phyloP scores from a whole-genome alignment of 441 rosid genomes.

The Kokia cookei region DNA sequence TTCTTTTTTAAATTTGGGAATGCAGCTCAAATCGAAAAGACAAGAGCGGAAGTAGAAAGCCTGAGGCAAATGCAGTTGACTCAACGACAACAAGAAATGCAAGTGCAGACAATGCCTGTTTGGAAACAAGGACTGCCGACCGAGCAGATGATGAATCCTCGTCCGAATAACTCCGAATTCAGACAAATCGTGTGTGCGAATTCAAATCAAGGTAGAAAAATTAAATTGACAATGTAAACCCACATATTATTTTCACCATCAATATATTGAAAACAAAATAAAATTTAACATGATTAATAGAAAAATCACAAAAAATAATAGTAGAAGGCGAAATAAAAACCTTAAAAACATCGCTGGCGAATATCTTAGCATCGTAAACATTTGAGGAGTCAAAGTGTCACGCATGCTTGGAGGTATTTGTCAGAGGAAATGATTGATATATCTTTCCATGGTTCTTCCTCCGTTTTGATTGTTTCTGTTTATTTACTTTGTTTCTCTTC shows the following conservation, averaged over 20 bases:
- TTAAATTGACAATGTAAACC: background rate
- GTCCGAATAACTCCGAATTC: background rate
- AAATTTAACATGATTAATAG: background rate
- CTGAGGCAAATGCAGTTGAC: constrained; percentile 16
- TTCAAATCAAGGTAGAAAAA: constrained; percentile 15
- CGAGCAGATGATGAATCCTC: constrained; percentile 1
- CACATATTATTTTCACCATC: background rate
- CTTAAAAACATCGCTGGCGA: background rate
- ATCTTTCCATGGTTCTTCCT: background rate
- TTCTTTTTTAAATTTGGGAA: background rate
- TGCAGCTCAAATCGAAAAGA: constrained; percentile 24
- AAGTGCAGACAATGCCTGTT: background rate
- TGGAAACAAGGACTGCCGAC: constrained; percentile 3
- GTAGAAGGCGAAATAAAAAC: background rate
- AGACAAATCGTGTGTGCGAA: background rate
- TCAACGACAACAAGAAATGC: background rate
- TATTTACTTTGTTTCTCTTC: background rate
- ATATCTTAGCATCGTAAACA: background rate
- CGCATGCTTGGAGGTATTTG: background rate
- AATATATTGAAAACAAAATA: background rate
- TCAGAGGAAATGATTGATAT: background rate
- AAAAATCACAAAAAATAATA: background rate
- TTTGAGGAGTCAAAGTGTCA: background rate
- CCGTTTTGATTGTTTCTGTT: background rate
- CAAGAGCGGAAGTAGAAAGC: constrained; percentile 16